Evolutionary conservation across 768 basidiomycete genomes (phyloP), one percentile per base, ranked within the genome.

Genomic region (Tulasnella calospora): DNA sequence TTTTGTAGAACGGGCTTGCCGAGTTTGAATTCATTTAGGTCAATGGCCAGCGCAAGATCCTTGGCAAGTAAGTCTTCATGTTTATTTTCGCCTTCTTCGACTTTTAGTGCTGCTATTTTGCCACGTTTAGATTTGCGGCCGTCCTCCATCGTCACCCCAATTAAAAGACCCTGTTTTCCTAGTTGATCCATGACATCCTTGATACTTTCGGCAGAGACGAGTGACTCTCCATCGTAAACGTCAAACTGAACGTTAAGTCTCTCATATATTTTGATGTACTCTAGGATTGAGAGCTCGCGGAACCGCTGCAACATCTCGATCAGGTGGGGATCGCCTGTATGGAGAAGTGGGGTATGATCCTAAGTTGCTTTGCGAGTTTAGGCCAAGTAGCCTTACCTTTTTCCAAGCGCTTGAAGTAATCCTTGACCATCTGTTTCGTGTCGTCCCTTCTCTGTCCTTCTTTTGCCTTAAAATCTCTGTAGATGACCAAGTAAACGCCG

Each of bases 161-260:
- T 67, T 27, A 80, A 44, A 6, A 80, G 57, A 5, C 72, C 72
- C 80, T 84, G 83, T 77, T 84, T 83, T 76, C 83, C 79, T n/a
- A 84, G 80, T 33, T 82, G 81, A 36, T 81, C 70, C 77, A 85
- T 82, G 2, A 83, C 83, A 33, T 82, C 79, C 71, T 85, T 80
- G 81, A 86, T 85, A 6, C 80, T 82, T 44, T 84, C 84, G 0
- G 80, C 78, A 46, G 81, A 82, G 74, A 86, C 86, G 67, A 83
- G 81, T 27, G 81, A 81, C 81, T 87, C 86, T 33, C 85, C 86
- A 79, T 82, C 82, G 81, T 85, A 87, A 15, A 84, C 84, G 80
- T 86, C 85, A 77, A 86, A 87, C 75, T 84, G 81, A 72, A 86
- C 84, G 80, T 86, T 86, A 44, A 87, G 82, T 71, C 83, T 82